Evolutionary conservation across 1,284 basidiomycete species (phyloP), one percentile per base, ranked within the genome.

Genomic region (Trametes hirsuta): DNA sequence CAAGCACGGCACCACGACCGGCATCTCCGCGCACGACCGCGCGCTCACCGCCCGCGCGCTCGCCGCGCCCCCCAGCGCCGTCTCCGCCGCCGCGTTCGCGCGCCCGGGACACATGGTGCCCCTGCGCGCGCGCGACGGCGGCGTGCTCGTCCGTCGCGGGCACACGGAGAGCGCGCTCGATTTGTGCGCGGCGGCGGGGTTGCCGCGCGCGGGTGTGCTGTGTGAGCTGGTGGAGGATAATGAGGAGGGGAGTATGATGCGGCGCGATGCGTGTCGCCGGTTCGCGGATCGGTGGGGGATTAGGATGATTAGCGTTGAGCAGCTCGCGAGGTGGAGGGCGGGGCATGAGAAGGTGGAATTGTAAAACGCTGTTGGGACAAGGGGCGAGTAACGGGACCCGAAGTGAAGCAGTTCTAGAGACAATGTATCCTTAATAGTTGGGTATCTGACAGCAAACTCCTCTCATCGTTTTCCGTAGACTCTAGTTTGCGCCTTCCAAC

Each of bases 161-260:
- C 97, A 99, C 78, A 99, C 97, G 0, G 97, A 99, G 76, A 86
- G 91, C 48, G 87, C 86, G 22, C 84, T 97, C 47, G 97, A 99
- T 69, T 79, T 99, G 10, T 98, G 95, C 76, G 78, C 80, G 53
- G 80, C 97, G 48, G 88, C 95, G 1, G 84, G 85, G 21, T 84
- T 94, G 46, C 87, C 91, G 9, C 80, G 82, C 1, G 95, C 90
- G 0, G 97, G 95, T 2, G 81, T 98, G 3, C 83, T 99, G 35
- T 99, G 97, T 73, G 97, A 99, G 75, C 80, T 99, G 35, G 95
- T 99, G 39, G 96, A 98, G 69, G 95, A 98, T 52, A 87, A 96
- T 69, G 84, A 85, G n/a, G 75, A 84, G 67, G 97, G 97, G 1
- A 87, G 82, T n/a, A 99, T 99, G 94, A 95, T 96, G 41, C 82